phyloP scores from a whole-genome alignment of 371 early-diverging fungal species.

The Apophysomyces ossiformis region DNA sequence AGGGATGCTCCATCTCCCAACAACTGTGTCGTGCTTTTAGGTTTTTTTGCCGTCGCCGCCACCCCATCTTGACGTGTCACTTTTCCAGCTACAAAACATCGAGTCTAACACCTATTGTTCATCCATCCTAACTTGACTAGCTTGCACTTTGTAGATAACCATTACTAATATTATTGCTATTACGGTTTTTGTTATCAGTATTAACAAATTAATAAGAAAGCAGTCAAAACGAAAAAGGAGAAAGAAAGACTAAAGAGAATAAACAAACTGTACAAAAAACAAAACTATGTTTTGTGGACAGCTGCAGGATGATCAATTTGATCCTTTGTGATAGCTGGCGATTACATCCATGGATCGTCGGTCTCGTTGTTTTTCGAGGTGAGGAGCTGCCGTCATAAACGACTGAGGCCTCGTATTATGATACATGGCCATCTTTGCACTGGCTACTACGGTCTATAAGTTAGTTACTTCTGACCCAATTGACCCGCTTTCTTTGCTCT shows the following conservation, averaged over 20 bases:
- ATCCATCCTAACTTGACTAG: too few relatives aligned
- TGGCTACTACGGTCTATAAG: neutral
- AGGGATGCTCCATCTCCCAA: too few relatives aligned
- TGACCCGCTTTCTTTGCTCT: neutral
- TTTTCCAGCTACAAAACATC: too few relatives aligned
- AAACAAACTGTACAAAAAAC: constrained; percentile 1
- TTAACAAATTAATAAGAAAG: too few relatives aligned
- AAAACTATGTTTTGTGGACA: neutral
- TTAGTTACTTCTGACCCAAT: neutral
- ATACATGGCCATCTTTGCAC: neutral
- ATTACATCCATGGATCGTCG: constrained; percentile 5
- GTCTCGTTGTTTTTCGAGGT: neutral
- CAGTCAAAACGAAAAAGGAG: neutral
- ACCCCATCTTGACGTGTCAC: too few relatives aligned
- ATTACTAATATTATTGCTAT: too few relatives aligned
- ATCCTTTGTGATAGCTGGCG: neutral
- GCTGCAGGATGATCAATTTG: neutral
- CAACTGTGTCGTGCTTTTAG: too few relatives aligned
- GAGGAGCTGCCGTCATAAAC: neutral
- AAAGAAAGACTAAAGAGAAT: constrained; percentile 4
- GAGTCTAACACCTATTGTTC: too few relatives aligned
- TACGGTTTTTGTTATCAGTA: neutral
- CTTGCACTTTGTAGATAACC: too few relatives aligned
- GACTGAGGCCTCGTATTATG: neutral
- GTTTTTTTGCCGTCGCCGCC: too few relatives aligned